A percentile compares a stretch with the other conserved stretches of the same genome.
Evolutionary conservation across 2,329 filamentous ascomycete genomes (phyloP).

Genomic region (Aureobasidium leucospermi): DNA sequence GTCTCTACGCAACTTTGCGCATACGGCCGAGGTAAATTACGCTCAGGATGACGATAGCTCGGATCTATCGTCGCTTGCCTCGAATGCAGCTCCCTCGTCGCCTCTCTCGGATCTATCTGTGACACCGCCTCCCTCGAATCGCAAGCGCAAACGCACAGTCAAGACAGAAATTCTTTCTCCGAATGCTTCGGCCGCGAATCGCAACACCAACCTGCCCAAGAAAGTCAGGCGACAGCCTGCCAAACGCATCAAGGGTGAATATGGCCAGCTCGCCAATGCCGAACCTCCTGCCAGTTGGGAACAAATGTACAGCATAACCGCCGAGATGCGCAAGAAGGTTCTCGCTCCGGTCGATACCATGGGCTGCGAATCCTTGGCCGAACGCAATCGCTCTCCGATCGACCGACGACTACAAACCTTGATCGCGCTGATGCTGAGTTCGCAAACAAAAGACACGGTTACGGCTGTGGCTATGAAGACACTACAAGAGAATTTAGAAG

Average conservation of each 20-base stretch:
- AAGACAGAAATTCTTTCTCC: slow-evolving; percentile 13
- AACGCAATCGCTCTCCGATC: slow-evolving; percentile 40
- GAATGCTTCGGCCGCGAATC: slow-evolving; percentile 4
- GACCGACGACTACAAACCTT: slow-evolving; percentile 79
- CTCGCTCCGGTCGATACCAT: slow-evolving; percentile 90
- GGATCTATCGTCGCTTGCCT: slow-evolving; percentile 7
- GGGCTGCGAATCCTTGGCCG: slow-evolving; percentile 78
- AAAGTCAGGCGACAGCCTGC: slow-evolving; percentile 22
- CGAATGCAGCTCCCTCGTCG: not conserved
- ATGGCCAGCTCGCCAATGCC: slow-evolving; percentile 21
- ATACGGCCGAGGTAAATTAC: slow-evolving; percentile 12
- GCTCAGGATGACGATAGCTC: slow-evolving; percentile 10
- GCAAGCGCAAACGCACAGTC: slow-evolving; percentile 15
- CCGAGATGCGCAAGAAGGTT: slow-evolving; percentile 66
- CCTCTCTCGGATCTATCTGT: not conserved
- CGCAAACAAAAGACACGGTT: slow-evolving; percentile 88
- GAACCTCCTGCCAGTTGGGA: slow-evolving; percentile 73
- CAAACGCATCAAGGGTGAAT: slow-evolving; percentile 27
- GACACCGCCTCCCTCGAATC: not conserved
- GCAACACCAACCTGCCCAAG: slow-evolving; percentile 16
- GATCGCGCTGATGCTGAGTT: slow-evolving; percentile 80
- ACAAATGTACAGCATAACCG: slow-evolving; percentile 68
- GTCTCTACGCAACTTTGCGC: slow-evolving; percentile 19
- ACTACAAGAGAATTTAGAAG: slow-evolving; percentile 64
- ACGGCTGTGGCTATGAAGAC: slow-evolving; percentile 76